Conservation (phyloP, 2,329 filamentous ascomycete genomes). For the Myotisia sp. region DNA sequence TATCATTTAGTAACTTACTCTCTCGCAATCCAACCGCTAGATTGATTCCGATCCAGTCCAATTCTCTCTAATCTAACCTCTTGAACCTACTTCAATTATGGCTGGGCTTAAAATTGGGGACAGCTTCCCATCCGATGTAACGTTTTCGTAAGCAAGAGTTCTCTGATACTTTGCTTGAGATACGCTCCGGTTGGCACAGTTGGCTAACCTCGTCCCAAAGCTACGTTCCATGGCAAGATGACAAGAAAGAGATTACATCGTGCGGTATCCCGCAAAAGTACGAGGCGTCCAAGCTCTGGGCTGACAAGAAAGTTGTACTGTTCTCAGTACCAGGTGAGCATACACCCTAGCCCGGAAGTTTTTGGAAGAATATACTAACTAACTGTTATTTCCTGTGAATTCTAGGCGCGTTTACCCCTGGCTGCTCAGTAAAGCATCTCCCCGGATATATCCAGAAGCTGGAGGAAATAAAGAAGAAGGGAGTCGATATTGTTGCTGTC, state of each 20-base stretch:
- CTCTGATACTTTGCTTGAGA: conserved; percentile 4
- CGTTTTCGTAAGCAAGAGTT: conserved; percentile 49
- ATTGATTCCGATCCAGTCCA: too few relatives aligned
- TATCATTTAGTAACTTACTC: too few relatives aligned
- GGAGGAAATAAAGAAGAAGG: conserved; percentile 58
- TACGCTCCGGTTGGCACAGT: conserved; percentile 7
- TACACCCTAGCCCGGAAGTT: too few relatives aligned
- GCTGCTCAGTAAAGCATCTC: conserved; percentile 68
- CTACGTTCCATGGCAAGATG: conserved; percentile 63
- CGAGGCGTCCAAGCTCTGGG: conserved; percentile 64
- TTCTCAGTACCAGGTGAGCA: conserved; percentile 49
- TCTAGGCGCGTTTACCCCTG: conserved; percentile 73
- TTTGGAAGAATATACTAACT: too few relatives aligned
- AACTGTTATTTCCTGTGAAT: too few relatives aligned
- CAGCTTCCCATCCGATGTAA: conserved; percentile 63
- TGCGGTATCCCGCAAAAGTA: conserved; percentile 69
- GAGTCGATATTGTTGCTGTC: conserved; percentile 67
- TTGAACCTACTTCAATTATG: conserved; percentile 29
- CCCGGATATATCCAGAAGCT: conserved; percentile 65
- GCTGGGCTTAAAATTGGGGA: conserved; percentile 66
- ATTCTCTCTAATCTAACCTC: background rate
- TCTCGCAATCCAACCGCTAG: too few relatives aligned
- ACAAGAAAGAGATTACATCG: conserved; percentile 52
- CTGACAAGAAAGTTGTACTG: conserved; percentile 56
- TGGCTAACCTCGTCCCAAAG: conserved; percentile 24